phyloP scores from a whole-genome alignment of 768 basidiomycete species.

The Cystobasidium onofrii region DNA sequence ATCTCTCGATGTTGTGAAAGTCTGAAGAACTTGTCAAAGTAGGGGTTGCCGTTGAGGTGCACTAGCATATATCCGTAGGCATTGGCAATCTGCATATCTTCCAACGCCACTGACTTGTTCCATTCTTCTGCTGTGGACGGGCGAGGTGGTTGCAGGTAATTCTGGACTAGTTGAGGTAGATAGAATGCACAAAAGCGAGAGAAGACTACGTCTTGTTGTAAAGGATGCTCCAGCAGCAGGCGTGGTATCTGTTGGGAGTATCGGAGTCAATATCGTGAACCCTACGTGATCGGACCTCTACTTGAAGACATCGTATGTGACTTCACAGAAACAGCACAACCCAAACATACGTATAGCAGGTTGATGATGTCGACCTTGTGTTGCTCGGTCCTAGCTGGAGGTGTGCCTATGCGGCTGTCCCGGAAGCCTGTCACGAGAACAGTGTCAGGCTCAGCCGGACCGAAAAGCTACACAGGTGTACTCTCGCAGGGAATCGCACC shows the following conservation, averaged over 20 bases:
- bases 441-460: background rate
- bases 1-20: background rate
- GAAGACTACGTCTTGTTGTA: slow-evolving; percentile 26
- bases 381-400: slow-evolving; percentile 21
- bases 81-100: slow-evolving; percentile 24
- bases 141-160: slow-evolving; percentile 5
- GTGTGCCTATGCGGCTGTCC: slow-evolving; percentile 15
- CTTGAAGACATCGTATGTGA: background rate
- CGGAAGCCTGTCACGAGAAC: background rate
- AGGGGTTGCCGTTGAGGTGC: slow-evolving; percentile 27
- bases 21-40: slow-evolving; percentile 26
- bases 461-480: background rate
- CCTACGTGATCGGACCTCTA: background rate
- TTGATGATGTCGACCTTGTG: slow-evolving; percentile 30
- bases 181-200: slow-evolving; percentile 26
- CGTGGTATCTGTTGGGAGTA: background rate
- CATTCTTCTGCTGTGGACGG: slow-evolving; percentile 1
- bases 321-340: background rate
- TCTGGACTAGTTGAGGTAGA: background rate
- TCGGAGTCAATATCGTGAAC: background rate
- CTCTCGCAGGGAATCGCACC: background rate
- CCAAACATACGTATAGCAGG: slow-evolving; percentile 6
- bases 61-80: slow-evolving; percentile 29
- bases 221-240: slow-evolving; percentile 6
- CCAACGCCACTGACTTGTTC: slow-evolving; percentile 15